Conservation (phyloP, 2,329 filamentous ascomycete species). For the Tolypocladium album region DNA sequence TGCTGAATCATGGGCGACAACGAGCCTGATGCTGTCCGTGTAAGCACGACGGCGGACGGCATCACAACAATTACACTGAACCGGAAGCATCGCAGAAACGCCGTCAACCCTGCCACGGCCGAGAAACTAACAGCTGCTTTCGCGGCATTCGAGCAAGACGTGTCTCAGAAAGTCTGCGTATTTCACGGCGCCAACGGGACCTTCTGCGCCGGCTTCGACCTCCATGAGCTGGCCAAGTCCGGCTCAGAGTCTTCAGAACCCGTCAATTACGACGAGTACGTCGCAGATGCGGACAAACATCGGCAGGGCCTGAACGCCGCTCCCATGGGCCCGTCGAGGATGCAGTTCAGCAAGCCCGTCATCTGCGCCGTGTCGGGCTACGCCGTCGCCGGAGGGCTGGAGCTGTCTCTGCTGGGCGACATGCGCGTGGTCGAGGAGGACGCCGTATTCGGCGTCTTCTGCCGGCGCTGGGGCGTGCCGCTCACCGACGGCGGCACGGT, state of each 20-base stretch:
- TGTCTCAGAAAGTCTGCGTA: conserved; percentile 39
- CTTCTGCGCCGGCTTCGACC: conserved; percentile 44
- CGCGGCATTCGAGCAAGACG: conserved; percentile 36
- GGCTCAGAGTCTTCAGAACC: conserved; percentile 5
- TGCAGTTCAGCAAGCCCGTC: conserved; percentile 39
- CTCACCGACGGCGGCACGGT: conserved; percentile 34
- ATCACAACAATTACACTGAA: conserved; percentile 47
- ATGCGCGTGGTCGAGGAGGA: conserved; percentile 42
- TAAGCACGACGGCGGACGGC: conserved; percentile 16
- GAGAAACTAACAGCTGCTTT: conserved; percentile 35
- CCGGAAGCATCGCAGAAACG: conserved; percentile 38
- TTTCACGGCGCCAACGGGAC: conserved; percentile 32
- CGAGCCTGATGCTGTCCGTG: not conserved
- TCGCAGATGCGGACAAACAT: not conserved
- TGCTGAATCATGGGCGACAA: not conserved
- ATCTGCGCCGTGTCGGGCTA: conserved; percentile 40
- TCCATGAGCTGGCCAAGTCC: conserved; percentile 28
- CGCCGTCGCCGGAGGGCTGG: conserved; percentile 42
- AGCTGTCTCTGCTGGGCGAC: conserved; percentile 41
- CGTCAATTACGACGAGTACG: not conserved
- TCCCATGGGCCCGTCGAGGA: conserved; percentile 41
- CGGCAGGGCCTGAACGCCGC: conserved; percentile 17
- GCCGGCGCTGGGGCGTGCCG: conserved; percentile 24
- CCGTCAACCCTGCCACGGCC: conserved; percentile 37
- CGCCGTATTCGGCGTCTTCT: conserved; percentile 44